phyloP scores from a whole-genome alignment of 257 asterid species.

The Coffea canephora region DNA sequence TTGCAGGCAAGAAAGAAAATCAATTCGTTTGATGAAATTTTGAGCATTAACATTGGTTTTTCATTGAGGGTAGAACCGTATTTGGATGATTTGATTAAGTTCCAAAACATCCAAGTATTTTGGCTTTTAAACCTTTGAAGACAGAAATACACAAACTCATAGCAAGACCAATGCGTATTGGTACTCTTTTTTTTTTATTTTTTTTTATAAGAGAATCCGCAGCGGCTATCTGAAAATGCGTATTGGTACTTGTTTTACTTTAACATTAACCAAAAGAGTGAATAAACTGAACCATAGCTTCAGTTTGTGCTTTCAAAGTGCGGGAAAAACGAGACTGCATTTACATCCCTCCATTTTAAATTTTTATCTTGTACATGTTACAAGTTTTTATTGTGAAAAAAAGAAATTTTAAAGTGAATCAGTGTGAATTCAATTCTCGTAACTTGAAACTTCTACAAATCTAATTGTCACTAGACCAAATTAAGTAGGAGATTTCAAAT shows the following conservation, averaged over 20 bases:
- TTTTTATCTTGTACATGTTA: too few relatives aligned
- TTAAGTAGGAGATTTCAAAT: too few relatives aligned
- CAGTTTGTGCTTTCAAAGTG: neutral
- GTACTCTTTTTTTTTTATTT: too few relatives aligned
- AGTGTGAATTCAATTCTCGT: too few relatives aligned
- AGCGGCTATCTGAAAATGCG: neutral
- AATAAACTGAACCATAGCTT: neutral
- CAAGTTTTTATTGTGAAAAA: neutral
- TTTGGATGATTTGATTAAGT: neutral
- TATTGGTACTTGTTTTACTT: neutral
- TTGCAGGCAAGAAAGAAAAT: neutral
- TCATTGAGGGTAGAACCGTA: neutral
- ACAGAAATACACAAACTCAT: neutral
- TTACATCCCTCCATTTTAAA: too few relatives aligned
- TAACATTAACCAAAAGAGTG: neutral
- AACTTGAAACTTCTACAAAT: too few relatives aligned
- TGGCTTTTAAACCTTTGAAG: neutral
- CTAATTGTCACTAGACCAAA: too few relatives aligned
- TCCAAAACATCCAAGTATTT: neutral
- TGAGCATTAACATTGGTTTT: neutral
- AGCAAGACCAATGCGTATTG: neutral
- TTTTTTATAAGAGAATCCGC: too few relatives aligned
- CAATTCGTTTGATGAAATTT: neutral
- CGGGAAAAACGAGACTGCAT: neutral
- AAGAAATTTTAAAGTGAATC: too few relatives aligned